Base-by-base conservation (phyloP, 2,329 filamentous ascomycete species). In the Alternaria sp. region DNA sequence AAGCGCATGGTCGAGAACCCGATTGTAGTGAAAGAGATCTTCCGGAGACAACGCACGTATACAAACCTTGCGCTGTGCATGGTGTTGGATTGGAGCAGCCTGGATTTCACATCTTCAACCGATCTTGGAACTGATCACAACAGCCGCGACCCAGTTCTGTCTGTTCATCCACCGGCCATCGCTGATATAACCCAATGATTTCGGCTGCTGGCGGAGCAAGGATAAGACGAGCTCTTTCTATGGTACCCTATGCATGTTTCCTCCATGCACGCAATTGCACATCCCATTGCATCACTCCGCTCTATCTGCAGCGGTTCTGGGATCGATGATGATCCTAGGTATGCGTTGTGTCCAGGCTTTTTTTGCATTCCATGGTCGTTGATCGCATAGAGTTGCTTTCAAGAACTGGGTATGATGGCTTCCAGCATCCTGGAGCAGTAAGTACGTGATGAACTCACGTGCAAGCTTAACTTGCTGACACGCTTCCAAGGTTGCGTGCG, bases 211-310 rank as follows among this genome's bases (percentile, higher is more conserved):
- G 50, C 25, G 58, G 44, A 28, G 37, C 20, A 49, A 25, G 6
- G 49, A 60, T 21, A 9, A 45, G 43, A 33, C 21, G 55, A 20
- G 23, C 18, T 26, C 21, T 26, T n/a, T 21, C 10, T 18, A 44
- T 47, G 23, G 30, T 55, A 47, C 44, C 55, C 46, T 63, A 41
- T 65, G 28, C 57, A 46, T 12, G 26, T 55, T 41, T 55, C 37
- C 47, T 46, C 23, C 30, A 61, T 67, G 58, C 56, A 60, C 57
- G 60, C 55, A 54, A 61, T 58, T 65, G 62, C 62, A 63, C 67
- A 49, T 59, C 62, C 65, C 58, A 60, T 51, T 56, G 60, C 60
- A 65, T 58, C 43, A 21, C 51, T 57, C 56, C 55, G 45, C 61
- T 33, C 28, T 45, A 61, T 20, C 23, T 58, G 55, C 47, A 37